Base-by-base conservation (phyloP, 2,329 filamentous ascomycete species). In the Sclerotinia minor region DNA sequence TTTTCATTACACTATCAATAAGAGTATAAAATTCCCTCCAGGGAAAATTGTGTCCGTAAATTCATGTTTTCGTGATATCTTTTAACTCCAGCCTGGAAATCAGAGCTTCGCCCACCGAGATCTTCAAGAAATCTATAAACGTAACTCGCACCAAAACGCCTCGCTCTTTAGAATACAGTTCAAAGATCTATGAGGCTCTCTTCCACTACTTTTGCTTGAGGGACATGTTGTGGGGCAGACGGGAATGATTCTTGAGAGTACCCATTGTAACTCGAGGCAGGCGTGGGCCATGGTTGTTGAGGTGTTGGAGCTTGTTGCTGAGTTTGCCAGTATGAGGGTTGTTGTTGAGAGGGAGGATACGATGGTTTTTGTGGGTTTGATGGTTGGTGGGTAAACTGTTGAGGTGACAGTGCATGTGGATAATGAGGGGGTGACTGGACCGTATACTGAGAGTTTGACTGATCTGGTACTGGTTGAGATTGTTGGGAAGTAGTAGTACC, bases 101-200 rank as follows among this genome's bases (percentile, higher is more conserved):
- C 45, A 50, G 17, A 50, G n/a, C n/a, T 50, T 32, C 32, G 45
- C 45, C n/a, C 15, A 63, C 29, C 41, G 32, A 63, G 29, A 38
- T 41, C 24, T 24, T 38, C 41, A 15, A 55, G 26, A 54, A 59
- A 67, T 57, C 21, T 29, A 41, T 24, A 57, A 21, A 53, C 60
- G 41, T 47, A 45, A 47, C n/a, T 45, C 49, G n/a, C 57, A 53
- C 41, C 45, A 21, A 26, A 63, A 55, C 57, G 19, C 49, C 63
- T 59, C 53, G 54, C 52, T 54, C 24, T 35, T 32, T 45, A 53
- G 32, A 7, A 52, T 24, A 92, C 44, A 47, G 9, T 61, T 73
- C 78, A 94, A 70, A 94, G 82, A 78, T 95, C 92, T 78, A 95
- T 95, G 75, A 95, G 79, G 68, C 88, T 90, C 79, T 94, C 92